Conservation (phyloP, 306 rosid species). For the Prunus fruticosa region DNA sequence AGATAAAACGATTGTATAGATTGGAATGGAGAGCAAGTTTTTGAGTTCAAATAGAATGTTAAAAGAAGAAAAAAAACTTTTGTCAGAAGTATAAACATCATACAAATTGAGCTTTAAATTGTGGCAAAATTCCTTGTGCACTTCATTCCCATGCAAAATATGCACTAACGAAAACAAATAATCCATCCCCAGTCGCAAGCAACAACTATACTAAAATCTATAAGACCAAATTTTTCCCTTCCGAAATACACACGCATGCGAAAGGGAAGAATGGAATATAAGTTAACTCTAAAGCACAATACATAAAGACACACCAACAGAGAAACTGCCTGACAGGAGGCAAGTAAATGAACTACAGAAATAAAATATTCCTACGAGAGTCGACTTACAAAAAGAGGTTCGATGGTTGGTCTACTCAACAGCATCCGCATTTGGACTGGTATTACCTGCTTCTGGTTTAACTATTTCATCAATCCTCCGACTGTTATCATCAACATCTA, state of each 20-base stretch:
- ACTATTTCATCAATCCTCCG: constrained; percentile 65
- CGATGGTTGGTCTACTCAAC: constrained; percentile 18
- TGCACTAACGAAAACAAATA: not conserved
- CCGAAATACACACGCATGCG: not conserved
- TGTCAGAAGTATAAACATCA: not conserved
- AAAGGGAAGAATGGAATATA: not conserved
- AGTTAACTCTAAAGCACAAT: not conserved
- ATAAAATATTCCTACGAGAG: not conserved
- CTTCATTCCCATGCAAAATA: not conserved
- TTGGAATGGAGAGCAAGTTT: too few relatives aligned
- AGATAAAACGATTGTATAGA: too few relatives aligned
- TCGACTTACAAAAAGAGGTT: not conserved
- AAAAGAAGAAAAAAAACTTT: too few relatives aligned
- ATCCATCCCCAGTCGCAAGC: not conserved
- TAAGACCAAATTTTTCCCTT: not conserved
- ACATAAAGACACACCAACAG: not conserved
- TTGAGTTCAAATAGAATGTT: too few relatives aligned
- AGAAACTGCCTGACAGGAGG: not conserved
- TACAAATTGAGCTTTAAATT: not conserved
- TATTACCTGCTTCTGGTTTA: constrained; percentile 48
- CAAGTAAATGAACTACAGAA: not conserved
- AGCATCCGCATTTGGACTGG: constrained; percentile 12
- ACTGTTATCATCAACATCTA: constrained; percentile 64
- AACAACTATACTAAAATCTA: not conserved
- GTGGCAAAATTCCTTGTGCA: not conserved